phyloP scores from a whole-genome alignment of 805 yeast species.

The Lipomyces orientalis region DNA sequence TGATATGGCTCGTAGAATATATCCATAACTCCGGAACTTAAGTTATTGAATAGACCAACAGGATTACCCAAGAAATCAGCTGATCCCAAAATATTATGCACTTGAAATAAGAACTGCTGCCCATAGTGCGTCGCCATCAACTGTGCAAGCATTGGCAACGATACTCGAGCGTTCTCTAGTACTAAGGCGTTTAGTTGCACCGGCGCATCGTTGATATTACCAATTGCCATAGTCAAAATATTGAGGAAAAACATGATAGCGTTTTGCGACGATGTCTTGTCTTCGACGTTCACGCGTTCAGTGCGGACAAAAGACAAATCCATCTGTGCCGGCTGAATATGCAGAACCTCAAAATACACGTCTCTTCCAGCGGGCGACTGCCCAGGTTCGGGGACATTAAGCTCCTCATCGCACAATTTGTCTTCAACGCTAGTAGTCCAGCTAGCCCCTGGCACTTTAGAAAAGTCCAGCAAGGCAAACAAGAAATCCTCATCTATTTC shows the following conservation, averaged over 20 bases:
- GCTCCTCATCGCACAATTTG: slow-evolving; percentile 63
- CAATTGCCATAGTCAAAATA: slow-evolving; percentile 93
- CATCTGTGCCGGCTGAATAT: slow-evolving; percentile 87
- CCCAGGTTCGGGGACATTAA: slow-evolving; percentile 75
- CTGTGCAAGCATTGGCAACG: slow-evolving; percentile 71
- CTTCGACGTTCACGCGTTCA: slow-evolving; percentile 73
- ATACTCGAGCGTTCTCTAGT: slow-evolving; percentile 87
- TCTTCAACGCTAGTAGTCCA: slow-evolving; percentile 60
- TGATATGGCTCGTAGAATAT: slow-evolving; percentile 97
- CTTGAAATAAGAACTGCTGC: slow-evolving; percentile 88
- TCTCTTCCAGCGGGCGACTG: slow-evolving; percentile 64
- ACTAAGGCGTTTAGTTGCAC: slow-evolving; percentile 84
- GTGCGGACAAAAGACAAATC: slow-evolving; percentile 91
- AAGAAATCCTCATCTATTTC: slow-evolving; percentile 95
- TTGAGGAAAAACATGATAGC: slow-evolving; percentile 74
- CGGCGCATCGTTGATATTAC: slow-evolving; percentile 97
- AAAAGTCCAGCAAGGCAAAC: slow-evolving; percentile 78
- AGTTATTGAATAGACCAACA: slow-evolving; percentile 90
- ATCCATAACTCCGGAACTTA: slow-evolving; percentile 94
- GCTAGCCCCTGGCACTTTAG: slow-evolving; percentile 80
- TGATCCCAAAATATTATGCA: slow-evolving; percentile 91
- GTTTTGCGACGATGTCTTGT: slow-evolving; percentile 64
- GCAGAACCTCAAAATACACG: slow-evolving; percentile 88
- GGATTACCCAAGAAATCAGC: slow-evolving; percentile 98
- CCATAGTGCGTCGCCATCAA: slow-evolving; percentile 84